phyloP scores from a whole-genome alignment of 225 moss, liverwort and hornwort species.

The Ulota crispa region DNA sequence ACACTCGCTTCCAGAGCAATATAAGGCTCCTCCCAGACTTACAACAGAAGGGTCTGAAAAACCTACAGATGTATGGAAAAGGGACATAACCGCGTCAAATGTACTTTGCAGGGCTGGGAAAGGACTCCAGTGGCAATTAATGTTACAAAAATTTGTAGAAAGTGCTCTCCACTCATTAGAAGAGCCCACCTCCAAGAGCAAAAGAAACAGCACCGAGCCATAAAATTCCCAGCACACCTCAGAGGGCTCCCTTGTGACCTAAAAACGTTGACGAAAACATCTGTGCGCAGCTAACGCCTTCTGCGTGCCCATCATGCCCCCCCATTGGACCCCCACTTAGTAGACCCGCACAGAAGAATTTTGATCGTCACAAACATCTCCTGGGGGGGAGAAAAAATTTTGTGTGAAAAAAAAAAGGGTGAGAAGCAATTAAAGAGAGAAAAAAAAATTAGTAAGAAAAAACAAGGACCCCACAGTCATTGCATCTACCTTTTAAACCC shows the following conservation, averaged over 20 bases:
- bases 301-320: conserved; percentile 55
- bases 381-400: conserved; percentile 20
- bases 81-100: conserved; percentile 27
- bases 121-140: conserved; percentile 34
- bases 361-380: conserved; percentile 39
- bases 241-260: conserved; percentile 23
- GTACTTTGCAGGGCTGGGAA: conserved; percentile 22
- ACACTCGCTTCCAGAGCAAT: conserved; percentile 16
- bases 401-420: background rate
- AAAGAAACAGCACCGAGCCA: conserved; percentile 25
- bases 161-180: conserved; percentile 20
- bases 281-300: conserved; percentile 59
- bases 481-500: conserved; percentile 2
- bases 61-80: conserved; percentile 30
- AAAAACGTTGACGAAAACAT: conserved; percentile 30
- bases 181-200: conserved; percentile 28
- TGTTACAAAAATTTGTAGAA: conserved; percentile 42
- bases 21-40: conserved; percentile 24
- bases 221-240: conserved; percentile 26
- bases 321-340: conserved; percentile 54
- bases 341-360: conserved; percentile 33
- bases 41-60: conserved; percentile 11
- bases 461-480: background rate
- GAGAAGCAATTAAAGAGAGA: background rate
- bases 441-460: too few species aligned